Percentiles rank a stretch among this genome's conserved stretches.
Conservation (phyloP, 495 filamentous ascomycete genomes). For the Friedmanniomyces endolithicus region DNA sequence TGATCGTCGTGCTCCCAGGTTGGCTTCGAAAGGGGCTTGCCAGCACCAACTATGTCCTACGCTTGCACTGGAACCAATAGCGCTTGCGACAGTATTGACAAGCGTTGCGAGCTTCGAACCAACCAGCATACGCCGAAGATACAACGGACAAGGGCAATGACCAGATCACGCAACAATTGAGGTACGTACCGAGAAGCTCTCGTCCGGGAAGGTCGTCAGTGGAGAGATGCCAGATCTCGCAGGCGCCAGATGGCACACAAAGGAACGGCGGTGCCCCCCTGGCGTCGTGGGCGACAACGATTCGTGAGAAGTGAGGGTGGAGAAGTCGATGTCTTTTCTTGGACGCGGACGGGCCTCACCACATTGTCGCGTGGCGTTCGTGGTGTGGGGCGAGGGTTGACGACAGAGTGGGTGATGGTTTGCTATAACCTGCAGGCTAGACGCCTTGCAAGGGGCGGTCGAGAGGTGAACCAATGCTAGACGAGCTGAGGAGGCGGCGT, state of each 20-base stretch:
- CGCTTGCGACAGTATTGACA: constrained; percentile 4
- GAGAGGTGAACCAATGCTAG: not conserved
- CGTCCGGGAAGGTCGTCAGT: constrained; percentile 12
- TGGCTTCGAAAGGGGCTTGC: not conserved
- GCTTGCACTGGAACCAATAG: constrained; percentile 8
- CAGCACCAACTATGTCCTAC: not conserved
- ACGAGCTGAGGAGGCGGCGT: not conserved
- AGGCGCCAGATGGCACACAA: constrained; percentile 14
- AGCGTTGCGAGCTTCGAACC: not conserved
- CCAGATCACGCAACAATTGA: not conserved
- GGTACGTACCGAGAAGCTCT: constrained; percentile 17
- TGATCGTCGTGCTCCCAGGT: not conserved
- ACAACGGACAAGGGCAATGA: not conserved
- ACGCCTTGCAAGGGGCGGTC: not conserved
- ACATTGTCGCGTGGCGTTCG: constrained; percentile 1
- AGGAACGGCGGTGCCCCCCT: constrained; percentile 12
- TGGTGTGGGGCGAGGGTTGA: not conserved
- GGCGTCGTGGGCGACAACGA: not conserved
- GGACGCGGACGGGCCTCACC: not conserved
- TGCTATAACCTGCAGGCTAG: not conserved
- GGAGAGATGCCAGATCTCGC: constrained; percentile 18
- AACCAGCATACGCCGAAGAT: not conserved
- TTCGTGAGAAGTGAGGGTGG: not conserved
- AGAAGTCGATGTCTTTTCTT: not conserved
- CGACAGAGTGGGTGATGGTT: not conserved